Conservation (phyloP, 192 early-diverging fungal genomes). For the Coemansia sp. region DNA sequence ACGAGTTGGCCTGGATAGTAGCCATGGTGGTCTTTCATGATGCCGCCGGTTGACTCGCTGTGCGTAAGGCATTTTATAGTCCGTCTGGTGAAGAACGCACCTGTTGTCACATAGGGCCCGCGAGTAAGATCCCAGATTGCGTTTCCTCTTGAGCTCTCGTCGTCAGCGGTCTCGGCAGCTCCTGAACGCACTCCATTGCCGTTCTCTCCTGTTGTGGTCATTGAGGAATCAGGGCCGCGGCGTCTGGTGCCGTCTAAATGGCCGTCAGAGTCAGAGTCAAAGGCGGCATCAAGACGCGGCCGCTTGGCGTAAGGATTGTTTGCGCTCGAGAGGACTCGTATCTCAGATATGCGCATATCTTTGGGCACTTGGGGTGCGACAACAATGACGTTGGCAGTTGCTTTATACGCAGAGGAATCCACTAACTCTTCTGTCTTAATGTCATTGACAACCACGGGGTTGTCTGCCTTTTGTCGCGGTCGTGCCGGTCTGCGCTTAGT, state of each 20-base stretch:
- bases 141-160: not conserved
- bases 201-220: not conserved
- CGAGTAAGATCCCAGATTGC: conserved; percentile 42
- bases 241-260: not conserved
- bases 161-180: not conserved
- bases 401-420: not conserved
- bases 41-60: conserved; percentile 47
- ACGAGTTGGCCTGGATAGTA: conserved; percentile 49
- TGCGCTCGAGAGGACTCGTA: conserved; percentile 19
- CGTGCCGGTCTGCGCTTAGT: conserved; percentile 19
- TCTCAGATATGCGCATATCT: conserved; percentile 37
- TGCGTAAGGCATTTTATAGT: conserved; percentile 48
- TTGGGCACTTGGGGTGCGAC: conserved; percentile 23
- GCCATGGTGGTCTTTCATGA: conserved; percentile 53
- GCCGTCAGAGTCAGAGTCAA: conserved; percentile 3
- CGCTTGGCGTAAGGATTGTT: conserved; percentile 43
- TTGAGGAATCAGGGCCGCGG: not conserved
- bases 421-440: not conserved
- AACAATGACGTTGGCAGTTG: not conserved
- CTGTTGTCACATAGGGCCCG: conserved; percentile 49
- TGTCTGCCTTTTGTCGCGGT: not conserved
- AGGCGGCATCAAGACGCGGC: not conserved
- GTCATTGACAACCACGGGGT: not conserved
- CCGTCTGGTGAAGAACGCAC: conserved; percentile 48
- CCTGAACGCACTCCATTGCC: not conserved